phyloP scores from a whole-genome alignment of 2,329 filamentous ascomycete genomes.

The Aureobasidium sp. region DNA sequence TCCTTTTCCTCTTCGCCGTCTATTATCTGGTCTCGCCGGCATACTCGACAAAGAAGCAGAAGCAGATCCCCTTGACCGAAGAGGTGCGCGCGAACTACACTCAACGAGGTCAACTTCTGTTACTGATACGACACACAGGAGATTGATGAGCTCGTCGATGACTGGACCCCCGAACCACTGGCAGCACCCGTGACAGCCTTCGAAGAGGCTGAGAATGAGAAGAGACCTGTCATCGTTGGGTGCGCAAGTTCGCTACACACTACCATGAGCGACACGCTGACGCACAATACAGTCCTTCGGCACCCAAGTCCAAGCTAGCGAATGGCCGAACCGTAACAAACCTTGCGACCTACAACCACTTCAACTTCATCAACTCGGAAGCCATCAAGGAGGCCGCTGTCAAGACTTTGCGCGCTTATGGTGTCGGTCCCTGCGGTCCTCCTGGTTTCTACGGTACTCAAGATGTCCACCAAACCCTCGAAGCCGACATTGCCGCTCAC shows the following conservation, averaged over 20 bases:
- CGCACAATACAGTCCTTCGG: constrained; percentile 60
- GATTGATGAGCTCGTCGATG: constrained; percentile 92
- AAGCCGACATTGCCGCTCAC: constrained; percentile 86
- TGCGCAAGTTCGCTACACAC: constrained; percentile 35
- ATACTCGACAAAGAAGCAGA: constrained; percentile 85
- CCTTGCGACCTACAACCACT: constrained; percentile 92
- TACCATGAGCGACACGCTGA: background rate
- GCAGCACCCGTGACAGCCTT: constrained; percentile 66
- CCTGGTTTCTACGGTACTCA: constrained; percentile 98
- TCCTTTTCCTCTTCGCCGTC: constrained; percentile 91
- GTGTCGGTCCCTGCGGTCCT: constrained; percentile 91
- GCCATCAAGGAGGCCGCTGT: constrained; percentile 92
- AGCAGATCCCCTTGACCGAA: constrained; percentile 81
- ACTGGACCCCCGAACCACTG: constrained; percentile 92
- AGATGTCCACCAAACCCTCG: constrained; percentile 95
- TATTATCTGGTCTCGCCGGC: constrained; percentile 86
- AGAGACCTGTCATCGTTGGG: constrained; percentile 81
- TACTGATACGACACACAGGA: constrained; percentile 48
- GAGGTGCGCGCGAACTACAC: constrained; percentile 44
- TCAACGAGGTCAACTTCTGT: background rate
- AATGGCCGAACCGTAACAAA: constrained; percentile 90
- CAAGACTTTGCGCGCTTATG: constrained; percentile 86
- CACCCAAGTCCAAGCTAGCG: constrained; percentile 79
- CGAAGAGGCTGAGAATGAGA: constrained; percentile 78
- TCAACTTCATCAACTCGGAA: constrained; percentile 92